These are phyloP conservation scores for Chrysanthemum seticuspe DNA, from an alignment of 129 eudicot species.

Conservation along the genomic window DNA sequence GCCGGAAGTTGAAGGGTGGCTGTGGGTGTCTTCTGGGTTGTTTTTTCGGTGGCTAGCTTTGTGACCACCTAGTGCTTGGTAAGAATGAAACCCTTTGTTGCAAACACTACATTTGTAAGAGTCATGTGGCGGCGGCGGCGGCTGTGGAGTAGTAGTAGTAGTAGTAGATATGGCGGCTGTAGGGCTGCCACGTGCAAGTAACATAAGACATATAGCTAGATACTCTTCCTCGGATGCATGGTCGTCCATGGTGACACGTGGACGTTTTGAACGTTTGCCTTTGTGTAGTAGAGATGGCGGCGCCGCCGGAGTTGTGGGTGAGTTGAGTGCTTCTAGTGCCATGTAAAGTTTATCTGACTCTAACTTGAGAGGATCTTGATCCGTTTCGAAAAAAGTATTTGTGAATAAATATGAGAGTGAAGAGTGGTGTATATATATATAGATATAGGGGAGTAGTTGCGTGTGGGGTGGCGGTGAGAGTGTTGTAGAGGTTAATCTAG, in stretches of 20 bases:
- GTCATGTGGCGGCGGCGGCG: background rate
- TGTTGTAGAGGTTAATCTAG: constrained; percentile 44
- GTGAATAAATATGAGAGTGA: background rate
- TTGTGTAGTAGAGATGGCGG: constrained; percentile 32
- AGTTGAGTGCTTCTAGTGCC: constrained; percentile 64
- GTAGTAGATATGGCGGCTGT: constrained; percentile 25
- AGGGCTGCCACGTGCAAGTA: constrained; percentile 63
- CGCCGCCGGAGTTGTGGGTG: constrained; percentile 24
- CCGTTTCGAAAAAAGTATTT: too few species aligned
- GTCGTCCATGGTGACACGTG: constrained; percentile 28
- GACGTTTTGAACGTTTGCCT: constrained; percentile 64
- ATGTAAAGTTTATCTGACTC: constrained; percentile 7
- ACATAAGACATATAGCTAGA: constrained; percentile 66
- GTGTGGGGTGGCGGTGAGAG: constrained; percentile 71
- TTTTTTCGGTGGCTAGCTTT: constrained; percentile 89
- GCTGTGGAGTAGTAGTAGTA: constrained; percentile 6
- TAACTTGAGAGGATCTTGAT: too few species aligned
- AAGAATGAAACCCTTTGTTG: constrained; percentile 55
- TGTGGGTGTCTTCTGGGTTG: constrained; percentile 14
- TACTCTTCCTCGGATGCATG: constrained; percentile 52
- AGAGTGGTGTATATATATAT: background rate
- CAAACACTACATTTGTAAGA: constrained; percentile 69
- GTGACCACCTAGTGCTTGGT: constrained; percentile 99
- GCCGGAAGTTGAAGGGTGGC: constrained; percentile 5
- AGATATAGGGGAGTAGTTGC: constrained; percentile 32